Base-by-base conservation (phyloP, 306 rosid genomes). In the Rosa rugosa region DNA sequence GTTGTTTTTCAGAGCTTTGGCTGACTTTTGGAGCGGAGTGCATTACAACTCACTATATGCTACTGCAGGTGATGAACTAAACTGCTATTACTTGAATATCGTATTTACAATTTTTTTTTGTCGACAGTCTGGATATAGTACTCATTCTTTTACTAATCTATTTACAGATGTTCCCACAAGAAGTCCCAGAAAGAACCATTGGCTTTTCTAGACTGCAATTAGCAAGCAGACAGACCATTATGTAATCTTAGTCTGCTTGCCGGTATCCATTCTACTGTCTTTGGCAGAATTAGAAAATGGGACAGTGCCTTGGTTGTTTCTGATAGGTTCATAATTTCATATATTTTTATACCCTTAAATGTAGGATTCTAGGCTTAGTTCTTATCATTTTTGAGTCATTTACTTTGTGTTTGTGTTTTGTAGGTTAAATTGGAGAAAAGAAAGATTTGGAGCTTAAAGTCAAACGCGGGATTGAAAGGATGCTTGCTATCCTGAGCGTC, bases 21-120 rank as follows among this genome's bases (percentile, higher is more conserved):
- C 89, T 94, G 73, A 94, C 92, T 94, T 94, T 87, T 94, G 98
- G 98, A 90, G 98, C 66, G 98, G 92, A 86, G 97, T 94, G 72
- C 98, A 94, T 87, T 94, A 94, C 76, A 94, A 94, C 72, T 94
- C 98, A 3, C 66, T 94, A 46, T 92, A 94, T 69, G 80, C 90
- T 36, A 82, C 44, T 46, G 93, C 91, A 88, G 98, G 98, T 94
- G 75, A 80, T 82, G 56, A 34, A 36, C 78, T 72, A 41, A 63
- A 75, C 66, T 45, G 45, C 62, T 47, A 69, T 66, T 13, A 45
- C 47, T 31, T 53, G 7, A 17, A 25, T 23, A 17, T 54, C 38
- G 45, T 69, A 11, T 63, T 75, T 59, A 75, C 71, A 14, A 18
- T 42, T 13, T 45, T 38, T 78, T 69, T 16, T 56, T 8, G 41